Evolutionary conservation across 148 eudicot genomes (phyloP).

Genomic region (Cornus controversa): DNA sequence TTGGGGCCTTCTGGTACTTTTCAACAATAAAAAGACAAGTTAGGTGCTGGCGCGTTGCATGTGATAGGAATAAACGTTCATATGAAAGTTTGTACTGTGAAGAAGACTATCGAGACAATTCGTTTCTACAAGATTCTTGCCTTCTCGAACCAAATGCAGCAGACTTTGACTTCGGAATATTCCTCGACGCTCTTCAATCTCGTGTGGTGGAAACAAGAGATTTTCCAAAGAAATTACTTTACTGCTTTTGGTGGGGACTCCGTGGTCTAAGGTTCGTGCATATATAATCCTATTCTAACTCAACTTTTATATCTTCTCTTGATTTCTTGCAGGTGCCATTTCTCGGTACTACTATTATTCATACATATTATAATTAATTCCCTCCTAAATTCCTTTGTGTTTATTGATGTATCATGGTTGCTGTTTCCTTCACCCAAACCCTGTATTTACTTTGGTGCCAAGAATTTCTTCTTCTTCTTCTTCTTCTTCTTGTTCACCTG

Average conservation of each 20-base stretch:
- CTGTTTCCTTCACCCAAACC: neutral
- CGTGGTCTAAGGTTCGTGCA: constrained; percentile 63
- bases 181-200: constrained; percentile 58
- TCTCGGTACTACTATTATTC: neutral
- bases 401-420: neutral
- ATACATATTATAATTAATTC: too few relatives aligned
- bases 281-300: neutral
- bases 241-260: constrained; percentile 96
- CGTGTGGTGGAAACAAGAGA: constrained; percentile 37
- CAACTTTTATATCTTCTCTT: neutral
- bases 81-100: constrained; percentile 53
- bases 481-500: neutral
- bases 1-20: constrained; percentile 86
- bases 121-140: constrained; percentile 33
- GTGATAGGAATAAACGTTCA: constrained; percentile 22
- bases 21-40: constrained; percentile 58
- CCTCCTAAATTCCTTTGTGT: neutral
- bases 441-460: neutral
- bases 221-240: constrained; percentile 56
- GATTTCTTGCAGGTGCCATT: neutral
- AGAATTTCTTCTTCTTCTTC: too few relatives aligned
- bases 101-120: neutral
- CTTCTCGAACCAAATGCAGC: constrained; percentile 27
- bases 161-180: constrained; percentile 70
- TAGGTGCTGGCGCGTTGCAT: constrained; percentile 58